Evolutionary conservation across 2,329 filamentous ascomycete species (phyloP).

Genomic region (Bertia moriformis): DNA sequence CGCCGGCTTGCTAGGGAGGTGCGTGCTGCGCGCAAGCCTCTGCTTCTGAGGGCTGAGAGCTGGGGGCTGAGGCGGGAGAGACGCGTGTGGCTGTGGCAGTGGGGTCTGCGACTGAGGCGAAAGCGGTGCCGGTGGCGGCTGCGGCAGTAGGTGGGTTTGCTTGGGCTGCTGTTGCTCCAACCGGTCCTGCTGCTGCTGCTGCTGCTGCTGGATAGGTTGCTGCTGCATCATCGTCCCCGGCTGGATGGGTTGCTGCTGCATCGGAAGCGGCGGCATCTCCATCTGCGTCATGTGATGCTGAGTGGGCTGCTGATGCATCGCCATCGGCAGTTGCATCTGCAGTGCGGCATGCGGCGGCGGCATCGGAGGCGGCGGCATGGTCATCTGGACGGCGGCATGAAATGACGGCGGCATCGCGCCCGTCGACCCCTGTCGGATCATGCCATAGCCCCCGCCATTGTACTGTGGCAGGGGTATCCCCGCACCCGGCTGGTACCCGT

Average conservation of each 20-base stretch:
- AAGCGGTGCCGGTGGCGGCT: slow-evolving; percentile 6
- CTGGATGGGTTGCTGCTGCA: too few relatives aligned
- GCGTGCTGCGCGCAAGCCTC: neutral
- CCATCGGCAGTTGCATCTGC: slow-evolving; percentile 14
- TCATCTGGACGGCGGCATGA: slow-evolving; percentile 18
- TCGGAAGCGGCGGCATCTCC: too few relatives aligned
- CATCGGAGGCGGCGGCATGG: slow-evolving; percentile 22
- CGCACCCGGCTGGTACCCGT: too few relatives aligned
- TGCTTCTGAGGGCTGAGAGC: neutral
- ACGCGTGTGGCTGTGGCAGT: too few relatives aligned
- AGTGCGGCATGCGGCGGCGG: slow-evolving; percentile 14
- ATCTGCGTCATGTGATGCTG: too few relatives aligned
- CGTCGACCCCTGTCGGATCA: slow-evolving; percentile 44
- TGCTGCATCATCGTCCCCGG: slow-evolving; percentile 12
- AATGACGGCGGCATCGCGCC: slow-evolving; percentile 36
- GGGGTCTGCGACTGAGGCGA: too few relatives aligned
- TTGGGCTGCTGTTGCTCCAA: too few relatives aligned
- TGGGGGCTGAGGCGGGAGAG: slow-evolving; percentile 2
- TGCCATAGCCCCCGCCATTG: slow-evolving; percentile 29
- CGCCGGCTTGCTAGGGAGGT: neutral
- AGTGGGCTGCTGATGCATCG: too few relatives aligned
- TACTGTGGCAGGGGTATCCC: slow-evolving; percentile 29
- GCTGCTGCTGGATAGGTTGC: too few relatives aligned
- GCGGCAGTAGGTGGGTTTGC: slow-evolving; percentile 4
- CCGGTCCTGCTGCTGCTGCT: too few relatives aligned